Evolutionary conservation across 495 filamentous ascomycete species (phyloP).

Genomic region (Xylaria palmicola): DNA sequence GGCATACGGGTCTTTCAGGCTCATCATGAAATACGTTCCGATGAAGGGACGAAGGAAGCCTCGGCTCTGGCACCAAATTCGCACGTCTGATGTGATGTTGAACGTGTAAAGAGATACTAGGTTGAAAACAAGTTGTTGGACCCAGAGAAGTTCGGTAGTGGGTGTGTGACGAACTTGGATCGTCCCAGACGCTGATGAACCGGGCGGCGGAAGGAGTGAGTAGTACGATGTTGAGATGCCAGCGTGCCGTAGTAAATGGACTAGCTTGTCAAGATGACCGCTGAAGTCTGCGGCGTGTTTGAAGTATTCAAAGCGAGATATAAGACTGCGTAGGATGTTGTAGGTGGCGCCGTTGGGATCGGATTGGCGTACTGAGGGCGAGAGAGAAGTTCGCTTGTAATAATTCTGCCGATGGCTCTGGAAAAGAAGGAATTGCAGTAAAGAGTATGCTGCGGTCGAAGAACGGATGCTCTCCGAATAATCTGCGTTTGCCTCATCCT

Average conservation of each 20-base stretch:
- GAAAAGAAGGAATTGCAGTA: conserved; percentile 67
- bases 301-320: conserved; percentile 27
- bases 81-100: conserved; percentile 36
- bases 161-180: conserved; percentile 17
- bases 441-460: conserved; percentile 33
- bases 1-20: conserved; percentile 25
- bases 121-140: conserved; percentile 25
- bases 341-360: conserved; percentile 23
- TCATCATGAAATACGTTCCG: conserved; percentile 34
- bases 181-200: neutral
- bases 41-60: conserved; percentile 23
- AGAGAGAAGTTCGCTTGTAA: conserved; percentile 58
- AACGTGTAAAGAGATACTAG: conserved; percentile 35
- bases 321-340: conserved; percentile 30
- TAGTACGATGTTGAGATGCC: conserved; percentile 26
- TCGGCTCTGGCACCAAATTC: conserved; percentile 33
- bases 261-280: conserved; percentile 24
- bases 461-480: conserved; percentile 56
- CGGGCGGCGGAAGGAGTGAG: conserved; percentile 15
- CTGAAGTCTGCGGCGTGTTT: conserved; percentile 16
- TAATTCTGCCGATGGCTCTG: conserved; percentile 70
- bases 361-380: conserved; percentile 55
- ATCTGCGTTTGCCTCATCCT: conserved; percentile 30
- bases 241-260: conserved; percentile 20
- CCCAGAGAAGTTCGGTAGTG: conserved; percentile 28